Evolutionary conservation across 1,284 basidiomycete genomes (phyloP), one percentile per base, ranked within the genome.

Genomic region (Tetrapyrgos nigripes): DNA sequence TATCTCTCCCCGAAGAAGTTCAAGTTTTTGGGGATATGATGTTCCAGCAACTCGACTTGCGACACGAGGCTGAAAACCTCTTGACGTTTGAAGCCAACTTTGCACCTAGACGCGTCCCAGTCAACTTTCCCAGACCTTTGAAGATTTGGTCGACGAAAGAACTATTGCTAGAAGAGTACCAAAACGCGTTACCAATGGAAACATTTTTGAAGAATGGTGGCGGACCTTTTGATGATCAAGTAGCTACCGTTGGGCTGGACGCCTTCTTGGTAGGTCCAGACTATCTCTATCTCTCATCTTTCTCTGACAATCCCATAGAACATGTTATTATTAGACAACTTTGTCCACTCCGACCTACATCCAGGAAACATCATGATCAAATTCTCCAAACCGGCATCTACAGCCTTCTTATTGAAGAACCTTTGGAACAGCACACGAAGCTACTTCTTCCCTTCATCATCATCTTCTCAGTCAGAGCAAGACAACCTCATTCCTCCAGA

Each of bases 331-430:
- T 81, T 99, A 48, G 97, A 99, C 77, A 99, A 99, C 74, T 99
- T 98, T 75, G 96, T 97, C 1, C 97, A 99, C 73, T 89, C 96
- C 3, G 97, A 97, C 73, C 82, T 97, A 26, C 93, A 94, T 73
- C 94, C 95, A 0, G 97, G 97, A 28, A 98, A 98, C 74, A 97
- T 98, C 74, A 95, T 98, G 91, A 89, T 98, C 78, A 97, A 96
- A 72, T 97, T 98, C 75, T 90, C 89, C 72, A 92, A 91, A 70
- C 93, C 93, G 0, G 81, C 86, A 8, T 83, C 87, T 1, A 88
- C 86, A 2, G 75, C 80, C 50, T 81, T 83, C 61, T 75, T 93
- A 46, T 73, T 90, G 46, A 76, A 79, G 63, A 83, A 83, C 67
- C 76, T 89, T 45, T 85, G 82, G 69, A 64, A 70, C 11, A 73